Conservation (phyloP, 2,329 filamentous ascomycete species). For the Leptographium lundbergii region DNA sequence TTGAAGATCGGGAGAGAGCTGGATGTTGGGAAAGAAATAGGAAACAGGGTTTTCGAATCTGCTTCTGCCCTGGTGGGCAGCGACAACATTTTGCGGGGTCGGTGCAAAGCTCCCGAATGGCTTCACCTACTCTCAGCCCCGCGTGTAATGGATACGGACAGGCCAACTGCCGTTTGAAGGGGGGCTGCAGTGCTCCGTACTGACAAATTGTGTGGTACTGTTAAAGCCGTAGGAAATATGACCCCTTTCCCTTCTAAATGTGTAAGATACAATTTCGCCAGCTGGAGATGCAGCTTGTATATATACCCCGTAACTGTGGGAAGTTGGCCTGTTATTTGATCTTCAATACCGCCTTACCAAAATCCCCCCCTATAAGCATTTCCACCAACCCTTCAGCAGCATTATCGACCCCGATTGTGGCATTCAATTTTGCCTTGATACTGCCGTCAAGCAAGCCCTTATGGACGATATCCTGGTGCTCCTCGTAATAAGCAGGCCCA, state of each 20-base stretch:
- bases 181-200: no score
- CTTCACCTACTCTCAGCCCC: not conserved
- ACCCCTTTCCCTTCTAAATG: no score
- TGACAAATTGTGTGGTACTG: no score
- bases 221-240: no score
- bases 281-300: no score
- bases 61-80: not conserved
- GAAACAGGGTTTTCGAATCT: not conserved
- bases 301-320: not conserved
- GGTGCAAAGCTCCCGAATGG: slow-evolving; percentile 5
- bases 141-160: no score
- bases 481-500: slow-evolving; percentile 48
- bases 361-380: slow-evolving; percentile 67
- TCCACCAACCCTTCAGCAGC: slow-evolving; percentile 60
- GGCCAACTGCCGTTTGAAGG: no score
- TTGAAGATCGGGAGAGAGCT: no score
- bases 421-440: slow-evolving; percentile 55
- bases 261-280: no score
- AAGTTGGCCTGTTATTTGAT: slow-evolving; percentile 16
- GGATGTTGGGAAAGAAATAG: not conserved
- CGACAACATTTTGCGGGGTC: not conserved
- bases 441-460: slow-evolving; percentile 66
- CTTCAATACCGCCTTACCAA: slow-evolving; percentile 75
- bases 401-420: slow-evolving; percentile 68
- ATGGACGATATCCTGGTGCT: slow-evolving; percentile 65